A percentile compares a stretch with the other conserved stretches of the same genome.
phyloP scores from a whole-genome alignment of 306 rosid genomes.

The Neltuma alba region DNA sequence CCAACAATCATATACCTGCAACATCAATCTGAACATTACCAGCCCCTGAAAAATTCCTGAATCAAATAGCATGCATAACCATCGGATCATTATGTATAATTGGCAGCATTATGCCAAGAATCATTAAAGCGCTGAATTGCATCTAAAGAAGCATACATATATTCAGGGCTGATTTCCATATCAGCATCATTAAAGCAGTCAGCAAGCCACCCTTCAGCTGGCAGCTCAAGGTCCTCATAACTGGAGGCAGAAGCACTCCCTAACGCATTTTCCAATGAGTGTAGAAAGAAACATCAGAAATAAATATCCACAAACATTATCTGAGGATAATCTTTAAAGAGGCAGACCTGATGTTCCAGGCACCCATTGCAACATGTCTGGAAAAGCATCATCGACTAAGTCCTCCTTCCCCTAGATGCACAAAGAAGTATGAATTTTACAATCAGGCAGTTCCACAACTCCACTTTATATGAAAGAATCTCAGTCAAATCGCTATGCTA shows the following conservation, averaged over 20 bases:
- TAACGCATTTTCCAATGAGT: slow-evolving; percentile 39
- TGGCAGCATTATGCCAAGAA: slow-evolving; percentile 4
- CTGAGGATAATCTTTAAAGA: slow-evolving; percentile 13
- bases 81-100: slow-evolving; percentile 38
- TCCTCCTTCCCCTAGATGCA: slow-evolving; percentile 64
- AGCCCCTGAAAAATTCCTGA: slow-evolving; percentile 66
- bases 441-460: slow-evolving; percentile 20
- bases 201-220: slow-evolving; percentile 82
- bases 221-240: slow-evolving; percentile 61
- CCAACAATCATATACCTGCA: slow-evolving; percentile 53
- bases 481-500: neutral
- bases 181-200: slow-evolving; percentile 79
- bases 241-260: slow-evolving; percentile 57
- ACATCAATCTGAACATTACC: slow-evolving; percentile 66
- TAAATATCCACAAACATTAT: slow-evolving; percentile 19
- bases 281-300: slow-evolving; percentile 28
- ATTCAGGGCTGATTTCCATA: slow-evolving; percentile 74
- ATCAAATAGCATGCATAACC: slow-evolving; percentile 45
- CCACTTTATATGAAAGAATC: neutral
- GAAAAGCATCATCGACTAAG: slow-evolving; percentile 54
- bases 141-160: slow-evolving; percentile 66
- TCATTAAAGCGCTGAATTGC: slow-evolving; percentile 1
- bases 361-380: slow-evolving; percentile 61
- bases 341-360: slow-evolving; percentile 65
- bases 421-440: slow-evolving; percentile 21